Percentiles rank a stretch among this genome's conserved stretches.
Conservation (phyloP, 2,329 filamentous ascomycete species). For the Metarhizium sp. region DNA sequence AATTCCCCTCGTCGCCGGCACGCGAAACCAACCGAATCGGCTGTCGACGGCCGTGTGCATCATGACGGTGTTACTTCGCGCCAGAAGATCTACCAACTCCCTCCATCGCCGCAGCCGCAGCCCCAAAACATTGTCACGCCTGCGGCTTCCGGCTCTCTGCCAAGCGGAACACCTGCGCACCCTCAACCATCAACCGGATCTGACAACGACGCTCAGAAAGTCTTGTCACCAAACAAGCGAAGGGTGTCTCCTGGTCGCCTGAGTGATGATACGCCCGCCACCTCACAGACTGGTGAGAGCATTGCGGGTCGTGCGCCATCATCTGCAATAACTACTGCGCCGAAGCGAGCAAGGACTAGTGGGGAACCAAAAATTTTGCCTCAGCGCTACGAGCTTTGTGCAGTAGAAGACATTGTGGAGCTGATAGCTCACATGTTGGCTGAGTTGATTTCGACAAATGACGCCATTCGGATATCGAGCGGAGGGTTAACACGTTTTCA, state of each 20-base stretch:
- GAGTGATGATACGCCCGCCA: not conserved
- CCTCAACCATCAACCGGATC: not conserved
- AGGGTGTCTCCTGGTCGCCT: conserved; percentile 15
- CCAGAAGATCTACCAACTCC: not conserved
- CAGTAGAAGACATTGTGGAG: conserved; percentile 77
- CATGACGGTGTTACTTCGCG: not conserved
- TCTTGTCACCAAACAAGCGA: conserved; percentile 24
- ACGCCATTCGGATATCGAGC: conserved; percentile 64
- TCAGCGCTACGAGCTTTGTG: conserved; percentile 68
- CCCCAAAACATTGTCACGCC: not conserved
- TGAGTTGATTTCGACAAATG: conserved; percentile 89
- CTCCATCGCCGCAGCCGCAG: not conserved
- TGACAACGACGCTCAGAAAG: not conserved
- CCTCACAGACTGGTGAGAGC: not conserved
- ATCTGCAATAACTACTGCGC: conserved; percentile 5
- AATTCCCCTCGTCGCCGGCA: conserved; percentile 15
- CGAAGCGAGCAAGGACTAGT: conserved; percentile 47
- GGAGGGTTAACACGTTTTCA: conserved; percentile 90
- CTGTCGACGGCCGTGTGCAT: not conserved
- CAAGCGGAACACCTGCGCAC: not conserved
- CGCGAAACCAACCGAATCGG: conserved; percentile 4
- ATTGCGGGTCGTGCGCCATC: not conserved
- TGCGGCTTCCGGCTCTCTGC: not conserved
- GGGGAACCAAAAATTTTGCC: conserved; percentile 52
- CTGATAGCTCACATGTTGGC: conserved; percentile 92